These are phyloP conservation scores for Guadua angustifolia DNA, from an alignment of 176 grass and related monocot species.

Conservation along the genomic window DNA sequence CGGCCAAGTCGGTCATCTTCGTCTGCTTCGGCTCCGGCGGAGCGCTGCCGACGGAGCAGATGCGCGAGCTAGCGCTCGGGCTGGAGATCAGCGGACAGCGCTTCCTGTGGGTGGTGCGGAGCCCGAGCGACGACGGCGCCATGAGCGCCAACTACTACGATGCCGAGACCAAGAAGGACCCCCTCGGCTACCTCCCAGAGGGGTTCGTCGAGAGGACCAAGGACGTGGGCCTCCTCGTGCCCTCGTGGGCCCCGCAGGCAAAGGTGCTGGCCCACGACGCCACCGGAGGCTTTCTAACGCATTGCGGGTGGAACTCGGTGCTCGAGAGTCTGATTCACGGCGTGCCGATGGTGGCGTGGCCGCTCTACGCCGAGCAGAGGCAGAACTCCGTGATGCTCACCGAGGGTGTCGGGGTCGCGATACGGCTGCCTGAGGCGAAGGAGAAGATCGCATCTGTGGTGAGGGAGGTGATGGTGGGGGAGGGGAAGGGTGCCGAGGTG, in stretches of 20 bases:
- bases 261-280: slow-evolving; percentile 49
- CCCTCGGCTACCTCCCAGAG: slow-evolving; percentile 38
- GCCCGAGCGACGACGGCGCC: slow-evolving; percentile 47
- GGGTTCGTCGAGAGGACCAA: slow-evolving; percentile 38
- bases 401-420: slow-evolving; percentile 16
- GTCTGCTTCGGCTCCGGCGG: slow-evolving; percentile 62
- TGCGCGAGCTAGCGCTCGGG: slow-evolving; percentile 56
- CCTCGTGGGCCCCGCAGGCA: slow-evolving; percentile 51
- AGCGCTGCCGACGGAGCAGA: slow-evolving; percentile 27
- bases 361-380: slow-evolving; percentile 58
- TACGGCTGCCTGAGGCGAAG: background rate
- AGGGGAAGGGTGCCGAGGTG: slow-evolving; percentile 21
- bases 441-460: background rate
- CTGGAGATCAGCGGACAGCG: slow-evolving; percentile 57
- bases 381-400: slow-evolving; percentile 61
- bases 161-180: slow-evolving; percentile 51
- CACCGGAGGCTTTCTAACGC: slow-evolving; percentile 31
- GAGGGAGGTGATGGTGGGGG: slow-evolving; percentile 1
- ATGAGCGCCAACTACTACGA: slow-evolving; percentile 55
- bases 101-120: slow-evolving; percentile 72
- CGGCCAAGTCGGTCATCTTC: slow-evolving; percentile 47
- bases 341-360: slow-evolving; percentile 72
- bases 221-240: slow-evolving; percentile 39
- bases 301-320: no score
- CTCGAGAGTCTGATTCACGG: slow-evolving; percentile 55